These are phyloP conservation scores for Potentilla sterilis DNA, from an alignment of 306 rosid genomes.

Conservation along the genomic window DNA sequence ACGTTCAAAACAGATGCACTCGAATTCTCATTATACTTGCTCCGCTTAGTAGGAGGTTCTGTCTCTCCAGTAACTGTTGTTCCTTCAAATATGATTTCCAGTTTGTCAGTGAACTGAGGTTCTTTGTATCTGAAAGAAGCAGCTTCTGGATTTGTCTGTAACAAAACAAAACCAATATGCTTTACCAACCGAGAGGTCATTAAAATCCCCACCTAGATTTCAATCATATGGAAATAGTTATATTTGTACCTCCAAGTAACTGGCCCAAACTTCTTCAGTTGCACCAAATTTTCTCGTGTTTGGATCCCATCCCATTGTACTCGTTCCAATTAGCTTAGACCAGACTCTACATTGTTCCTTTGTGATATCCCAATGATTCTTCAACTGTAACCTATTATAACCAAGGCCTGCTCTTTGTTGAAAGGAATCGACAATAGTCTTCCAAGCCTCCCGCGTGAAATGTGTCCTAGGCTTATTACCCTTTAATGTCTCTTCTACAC, in stretches of 20 bases:
- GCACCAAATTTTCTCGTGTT: conserved; percentile 43
- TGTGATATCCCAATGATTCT: conserved; percentile 71
- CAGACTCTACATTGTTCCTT: conserved; percentile 69
- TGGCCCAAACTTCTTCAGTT: conserved; percentile 52
- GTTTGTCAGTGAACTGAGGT: conserved; percentile 25
- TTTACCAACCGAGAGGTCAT: conserved; percentile 12
- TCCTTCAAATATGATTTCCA: conserved; percentile 29
- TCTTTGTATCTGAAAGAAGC: conserved; percentile 48
- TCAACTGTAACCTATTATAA: conserved; percentile 54
- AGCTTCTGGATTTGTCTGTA: conserved; percentile 55
- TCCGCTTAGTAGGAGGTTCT: conserved; percentile 23
- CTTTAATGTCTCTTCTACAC: conserved; percentile 58
- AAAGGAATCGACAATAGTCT: conserved; percentile 53
- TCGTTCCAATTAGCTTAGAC: conserved; percentile 55
- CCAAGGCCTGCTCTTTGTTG: conserved; percentile 46
- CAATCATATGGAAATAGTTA: conserved; percentile 22
- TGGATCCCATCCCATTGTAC: conserved; percentile 63
- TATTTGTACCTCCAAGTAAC: conserved; percentile 46
- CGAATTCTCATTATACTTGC: conserved; percentile 13
- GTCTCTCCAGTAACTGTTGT: conserved; percentile 24
- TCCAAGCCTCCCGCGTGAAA: conserved; percentile 77
- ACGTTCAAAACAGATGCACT: conserved; percentile 23
- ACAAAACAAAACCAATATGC: conserved; percentile 23
- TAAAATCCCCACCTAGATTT: background rate
- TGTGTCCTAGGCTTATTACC: conserved; percentile 68